Evolutionary conservation across 2,329 filamentous ascomycete genomes (phyloP), one percentile per base, ranked within the genome.

Genomic region (Sclerotiophoma versabilis): DNA sequence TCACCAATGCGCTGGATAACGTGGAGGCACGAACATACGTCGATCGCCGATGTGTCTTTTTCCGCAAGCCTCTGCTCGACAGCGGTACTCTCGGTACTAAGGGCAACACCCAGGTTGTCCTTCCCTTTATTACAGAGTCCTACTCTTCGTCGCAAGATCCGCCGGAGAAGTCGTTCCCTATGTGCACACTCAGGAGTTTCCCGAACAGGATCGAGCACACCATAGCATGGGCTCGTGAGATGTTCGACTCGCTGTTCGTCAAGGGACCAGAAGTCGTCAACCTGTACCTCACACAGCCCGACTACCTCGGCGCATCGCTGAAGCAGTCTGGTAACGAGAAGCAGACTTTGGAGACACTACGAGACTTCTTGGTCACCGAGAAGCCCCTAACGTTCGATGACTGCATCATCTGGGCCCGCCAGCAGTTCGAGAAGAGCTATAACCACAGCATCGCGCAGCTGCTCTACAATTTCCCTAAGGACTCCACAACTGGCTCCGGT

Each of bases 141-240:
- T 99, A 99, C 80, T 97, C 95, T 0, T 92, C 88, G 69, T 98
- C 95, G 17, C 93, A 97, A 74, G 96, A 99, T 74, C 95, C 95
- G 1, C 95, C 95, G 0, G 96, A 99, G 82, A 92, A 97, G 80
- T 96, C 95, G 1, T 98, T 99, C 83, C 95, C 95, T 0, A 98
- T 98, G 93, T 99, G 95, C 76, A 98, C 95, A 5, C 84, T 99
- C 58, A 87, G 91, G 71, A 97, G 93, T 77, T 99, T 99, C 82
- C 95, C 95, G 54, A 99, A 99, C 82, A 89, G 89, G 69, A 99
- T 99, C 68, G 93, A 99, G 79, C 95, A 99, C 77, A 98, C 95
- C 0, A 99, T 99, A 74, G 95, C 95, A 2, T 99, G 95, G 95
- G 89, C 93, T 32, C 91, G 96, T 69, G 95, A 98, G 75, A 84